These are phyloP conservation scores for Syzygium syzygioides DNA, from an alignment of 441 rosid species.

Conservation along the genomic window DNA sequence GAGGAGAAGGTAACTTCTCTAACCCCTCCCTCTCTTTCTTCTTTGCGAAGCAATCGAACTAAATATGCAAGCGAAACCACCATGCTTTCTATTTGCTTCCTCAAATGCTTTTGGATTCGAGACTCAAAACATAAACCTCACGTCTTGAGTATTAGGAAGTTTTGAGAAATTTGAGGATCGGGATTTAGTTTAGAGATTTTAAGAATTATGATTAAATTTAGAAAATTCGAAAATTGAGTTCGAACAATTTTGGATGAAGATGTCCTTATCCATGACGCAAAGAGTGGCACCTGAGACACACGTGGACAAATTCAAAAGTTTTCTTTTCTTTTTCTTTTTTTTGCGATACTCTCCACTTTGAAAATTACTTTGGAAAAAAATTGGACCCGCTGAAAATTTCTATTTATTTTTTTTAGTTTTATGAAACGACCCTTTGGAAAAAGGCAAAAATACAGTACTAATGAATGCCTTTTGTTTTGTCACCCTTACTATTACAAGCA, in stretches of 20 bases:
- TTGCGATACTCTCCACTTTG: neutral
- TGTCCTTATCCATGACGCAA: accelerated
- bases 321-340: neutral
- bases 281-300: too few relatives aligned
- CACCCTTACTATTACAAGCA: neutral
- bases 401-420: neutral
- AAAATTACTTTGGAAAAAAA: neutral
- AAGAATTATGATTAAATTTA: neutral
- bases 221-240: neutral
- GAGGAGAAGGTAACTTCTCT: neutral
- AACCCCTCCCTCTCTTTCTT: neutral
- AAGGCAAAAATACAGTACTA: neutral
- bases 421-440: neutral
- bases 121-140: neutral
- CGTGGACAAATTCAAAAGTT: neutral
- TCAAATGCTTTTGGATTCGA: neutral
- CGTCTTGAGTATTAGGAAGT: neutral
- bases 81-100: neutral
- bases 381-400: neutral
- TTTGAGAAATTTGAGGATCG: neutral
- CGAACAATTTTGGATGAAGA: neutral
- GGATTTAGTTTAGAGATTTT: neutral
- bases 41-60: neutral
- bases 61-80: neutral
- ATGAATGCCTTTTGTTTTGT: neutral